A percentile compares a stretch with the other conserved stretches of the same genome.
phyloP scores from a whole-genome alignment of 345 rosid species.

The Xanthoceras sorbifolium region DNA sequence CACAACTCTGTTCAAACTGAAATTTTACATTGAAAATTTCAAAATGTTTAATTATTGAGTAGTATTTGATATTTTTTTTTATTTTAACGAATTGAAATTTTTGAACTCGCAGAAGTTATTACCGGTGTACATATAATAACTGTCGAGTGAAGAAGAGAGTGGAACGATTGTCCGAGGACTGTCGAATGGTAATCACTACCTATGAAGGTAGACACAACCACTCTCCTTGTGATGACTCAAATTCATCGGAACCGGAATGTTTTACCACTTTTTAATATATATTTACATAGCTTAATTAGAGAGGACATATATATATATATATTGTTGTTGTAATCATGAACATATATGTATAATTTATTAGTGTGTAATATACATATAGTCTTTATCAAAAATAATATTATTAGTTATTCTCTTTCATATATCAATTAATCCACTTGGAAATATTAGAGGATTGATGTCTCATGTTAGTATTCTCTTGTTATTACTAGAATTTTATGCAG shows the following conservation, averaged over 20 bases:
- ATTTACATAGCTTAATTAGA: not conserved
- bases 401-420: not conserved
- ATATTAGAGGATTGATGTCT: not conserved
- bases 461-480: no score
- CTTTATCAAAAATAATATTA: not conserved
- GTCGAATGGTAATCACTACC: slow-evolving; percentile 97
- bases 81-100: not conserved
- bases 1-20: not conserved
- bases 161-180: slow-evolving; percentile 87
- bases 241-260: slow-evolving; percentile 72
- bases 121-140: slow-evolving; percentile 81
- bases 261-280: slow-evolving; percentile 58
- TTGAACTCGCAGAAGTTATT: slow-evolving; percentile 64
- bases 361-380: not conserved
- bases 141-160: slow-evolving; percentile 98
- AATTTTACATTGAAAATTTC: not conserved
- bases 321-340: slow-evolving; percentile 3
- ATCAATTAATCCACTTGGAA: not conserved
- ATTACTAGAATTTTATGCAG: no score
- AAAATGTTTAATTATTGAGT: not conserved
- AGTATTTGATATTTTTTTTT: not conserved
- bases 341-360: not conserved
- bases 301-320: not conserved
- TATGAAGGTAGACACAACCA: slow-evolving; percentile 98
- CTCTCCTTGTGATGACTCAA: slow-evolving; percentile 82